phyloP scores from a whole-genome alignment of 768 basidiomycete genomes.

The Boletus eberwhitei region DNA sequence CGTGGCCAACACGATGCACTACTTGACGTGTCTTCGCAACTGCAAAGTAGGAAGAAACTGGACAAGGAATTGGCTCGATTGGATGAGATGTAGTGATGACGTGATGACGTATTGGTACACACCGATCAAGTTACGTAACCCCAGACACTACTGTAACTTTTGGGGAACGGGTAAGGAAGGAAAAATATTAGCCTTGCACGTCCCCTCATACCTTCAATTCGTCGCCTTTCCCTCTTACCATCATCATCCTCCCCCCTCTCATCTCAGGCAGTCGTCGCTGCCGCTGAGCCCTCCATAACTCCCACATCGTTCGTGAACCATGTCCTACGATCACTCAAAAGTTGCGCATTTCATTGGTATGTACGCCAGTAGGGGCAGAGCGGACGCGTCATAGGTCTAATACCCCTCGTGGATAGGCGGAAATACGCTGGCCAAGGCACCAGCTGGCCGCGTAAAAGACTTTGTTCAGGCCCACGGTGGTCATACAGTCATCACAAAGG shows the following conservation, averaged over 20 bases:
- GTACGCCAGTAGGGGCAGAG: constrained; percentile 8
- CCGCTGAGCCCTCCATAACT: constrained; percentile 3
- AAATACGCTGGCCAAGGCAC: constrained; percentile 84
- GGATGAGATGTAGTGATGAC: background rate
- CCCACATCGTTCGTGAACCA: constrained; percentile 11
- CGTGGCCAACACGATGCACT: constrained; percentile 10
- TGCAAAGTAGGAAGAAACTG: background rate
- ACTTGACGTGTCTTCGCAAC: background rate
- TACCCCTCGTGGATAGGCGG: constrained; percentile 58
- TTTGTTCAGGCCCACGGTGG: constrained; percentile 91
- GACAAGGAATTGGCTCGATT: background rate
- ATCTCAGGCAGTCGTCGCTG: constrained; percentile 7
- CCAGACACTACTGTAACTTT: constrained; percentile 30
- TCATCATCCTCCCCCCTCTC: constrained; percentile 9
- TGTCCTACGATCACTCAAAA: constrained; percentile 53
- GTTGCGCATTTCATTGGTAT: constrained; percentile 64
- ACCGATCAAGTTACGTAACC: constrained; percentile 28
- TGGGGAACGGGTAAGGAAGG: constrained; percentile 23
- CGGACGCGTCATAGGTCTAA: constrained; percentile 11
- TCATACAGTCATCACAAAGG: constrained; percentile 98
- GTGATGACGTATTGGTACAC: background rate
- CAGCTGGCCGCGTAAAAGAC: constrained; percentile 76
- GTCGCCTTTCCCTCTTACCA: constrained; percentile 18
- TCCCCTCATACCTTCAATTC: constrained; percentile 7
- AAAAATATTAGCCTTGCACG: constrained; percentile 21